These are phyloP conservation scores for Fistulinella prunicolor DNA, from an alignment of 768 basidiomycete species.

Conservation along the genomic window DNA sequence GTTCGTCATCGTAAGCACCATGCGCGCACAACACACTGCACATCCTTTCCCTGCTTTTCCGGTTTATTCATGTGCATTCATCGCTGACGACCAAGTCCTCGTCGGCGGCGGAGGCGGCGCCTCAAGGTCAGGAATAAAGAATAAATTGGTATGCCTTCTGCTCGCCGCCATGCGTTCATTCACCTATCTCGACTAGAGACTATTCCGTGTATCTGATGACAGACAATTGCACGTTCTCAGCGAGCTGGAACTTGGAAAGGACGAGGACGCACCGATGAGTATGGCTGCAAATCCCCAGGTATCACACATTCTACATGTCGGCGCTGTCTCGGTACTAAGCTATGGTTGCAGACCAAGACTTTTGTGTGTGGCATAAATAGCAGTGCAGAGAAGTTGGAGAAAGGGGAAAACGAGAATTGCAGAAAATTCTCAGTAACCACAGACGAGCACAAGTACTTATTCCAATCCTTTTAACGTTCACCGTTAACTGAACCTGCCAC, in stretches of 20 bases:
- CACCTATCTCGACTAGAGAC: conserved; percentile 44
- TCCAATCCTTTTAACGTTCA: neutral
- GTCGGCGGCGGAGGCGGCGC: conserved; percentile 91
- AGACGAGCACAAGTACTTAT: conserved; percentile 55
- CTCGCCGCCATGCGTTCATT: neutral
- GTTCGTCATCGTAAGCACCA: conserved; percentile 27
- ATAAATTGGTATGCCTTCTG: conserved; percentile 64
- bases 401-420: conserved; percentile 81
- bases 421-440: conserved; percentile 55
- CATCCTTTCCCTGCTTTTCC: conserved; percentile 84
- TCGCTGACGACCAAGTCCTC: conserved; percentile 66
- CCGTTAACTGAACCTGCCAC: conserved; percentile 8
- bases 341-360: conserved; percentile 38
- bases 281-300: conserved; percentile 71
- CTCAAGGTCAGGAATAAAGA: conserved; percentile 86
- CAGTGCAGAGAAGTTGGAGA: conserved; percentile 53
- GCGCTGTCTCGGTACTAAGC: neutral
- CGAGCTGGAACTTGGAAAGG: conserved; percentile 73
- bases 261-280: conserved; percentile 97
- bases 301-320: conserved; percentile 12
- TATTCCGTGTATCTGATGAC: conserved; percentile 59
- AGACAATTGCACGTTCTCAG: conserved; percentile 52
- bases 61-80: conserved; percentile 82
- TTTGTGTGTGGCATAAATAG: conserved; percentile 90
- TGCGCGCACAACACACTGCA: conserved; percentile 77